These are phyloP conservation scores for Cymbopogon citratus DNA, from an alignment of 176 grass and related monocot genomes.

Conservation along the genomic window DNA sequence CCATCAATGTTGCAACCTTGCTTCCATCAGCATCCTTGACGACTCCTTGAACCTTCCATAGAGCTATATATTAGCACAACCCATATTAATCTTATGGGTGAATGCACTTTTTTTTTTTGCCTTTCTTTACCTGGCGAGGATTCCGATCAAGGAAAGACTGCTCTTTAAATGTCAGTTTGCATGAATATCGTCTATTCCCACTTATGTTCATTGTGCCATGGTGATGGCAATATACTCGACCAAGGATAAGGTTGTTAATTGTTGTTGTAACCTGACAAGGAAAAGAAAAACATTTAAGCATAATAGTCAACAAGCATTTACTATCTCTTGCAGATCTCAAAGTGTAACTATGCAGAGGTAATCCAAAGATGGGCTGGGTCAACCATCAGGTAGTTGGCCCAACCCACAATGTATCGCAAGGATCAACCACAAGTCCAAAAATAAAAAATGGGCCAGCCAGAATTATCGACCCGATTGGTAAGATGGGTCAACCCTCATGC, in stretches of 20 bases:
- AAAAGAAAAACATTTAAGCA: constrained; percentile 13
- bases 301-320: constrained; percentile 3
- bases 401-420: not conserved
- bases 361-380: not conserved
- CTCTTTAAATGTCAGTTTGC: constrained; percentile 82
- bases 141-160: constrained; percentile 78
- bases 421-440: not conserved
- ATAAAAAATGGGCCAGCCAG: not conserved
- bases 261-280: constrained; percentile 69
- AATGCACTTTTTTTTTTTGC: not conserved
- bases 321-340: constrained; percentile 1
- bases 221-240: constrained; percentile 79
- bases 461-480: not conserved
- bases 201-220: constrained; percentile 81
- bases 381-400: not conserved
- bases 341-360: not conserved
- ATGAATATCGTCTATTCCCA: constrained; percentile 65
- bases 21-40: constrained; percentile 44
- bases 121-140: constrained; percentile 61
- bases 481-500: not conserved
- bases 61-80: constrained; percentile 42
- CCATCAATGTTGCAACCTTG: constrained; percentile 62
- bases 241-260: constrained; percentile 89
- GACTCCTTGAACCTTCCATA: constrained; percentile 69
- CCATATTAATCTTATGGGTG: constrained; percentile 4